Evolutionary conservation across 805 yeast genomes (phyloP), one percentile per base, ranked within the genome.

Genomic region (Myxozyma sirexii): DNA sequence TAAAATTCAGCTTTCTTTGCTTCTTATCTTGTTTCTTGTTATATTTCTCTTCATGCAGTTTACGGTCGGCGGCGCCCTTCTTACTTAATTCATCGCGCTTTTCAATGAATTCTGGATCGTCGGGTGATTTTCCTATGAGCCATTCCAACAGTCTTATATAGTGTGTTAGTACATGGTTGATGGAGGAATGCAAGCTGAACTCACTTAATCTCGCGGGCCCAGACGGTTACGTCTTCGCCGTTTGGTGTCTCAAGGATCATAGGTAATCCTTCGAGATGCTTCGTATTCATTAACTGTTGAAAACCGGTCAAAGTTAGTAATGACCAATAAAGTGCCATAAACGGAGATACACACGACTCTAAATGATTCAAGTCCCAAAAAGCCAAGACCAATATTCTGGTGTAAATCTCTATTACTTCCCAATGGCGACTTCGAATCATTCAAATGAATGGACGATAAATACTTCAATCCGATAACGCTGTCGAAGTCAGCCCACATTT

Each of bases 381-480:
- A 94, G 0, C 99, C 99, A 65, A 83, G 79, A 0, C 99, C 99
- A 39, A 94, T 75, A 60, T 85, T 83, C 71, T 94, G 96, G 72
- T 94, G 99, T 56, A 93, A 80, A 73, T 94, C 99, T 63, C 96
- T 80, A 68, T 90, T 90, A 24, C 96, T 91, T 1, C 87, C 94
- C 44, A 89, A 72, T 1, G 98, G 98, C 2, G 96, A 96, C 75
- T 93, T 92, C 6, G 98, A 93, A 71, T 94, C 99, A 71, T 94
- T 94, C 58, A 94, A 75, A 75, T 94, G 99, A 50, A 94, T 81
- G 0, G 96, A 92, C 24, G 84, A 75, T 48, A 94, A 75, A 71
- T 88, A 90, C 64, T 89, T 75, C 68, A 81, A 77, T 0, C 99
- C 99, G 19, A 94, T 79, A 6, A 80, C 77, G 5, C 78, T 72